A percentile compares a stretch with the other conserved stretches of the same genome.
Evolutionary conservation across 1,139 yeast genomes (phyloP).

Genomic region (Chernovozyma sophiae-reginae): DNA sequence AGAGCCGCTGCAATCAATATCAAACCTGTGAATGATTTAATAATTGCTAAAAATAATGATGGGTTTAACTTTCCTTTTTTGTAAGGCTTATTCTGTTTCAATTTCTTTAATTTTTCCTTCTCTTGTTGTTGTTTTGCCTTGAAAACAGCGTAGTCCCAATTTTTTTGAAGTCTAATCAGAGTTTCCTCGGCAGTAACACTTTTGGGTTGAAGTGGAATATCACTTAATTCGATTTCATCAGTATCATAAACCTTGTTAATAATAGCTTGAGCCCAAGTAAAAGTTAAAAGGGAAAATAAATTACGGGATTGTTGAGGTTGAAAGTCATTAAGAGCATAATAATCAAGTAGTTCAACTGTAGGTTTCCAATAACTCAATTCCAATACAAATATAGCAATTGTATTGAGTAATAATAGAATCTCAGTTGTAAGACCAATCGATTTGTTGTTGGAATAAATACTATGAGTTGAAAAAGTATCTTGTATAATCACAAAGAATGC

Average conservation of each 20-base stretch:
- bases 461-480: slow-evolving; percentile 18
- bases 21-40: slow-evolving; percentile 9
- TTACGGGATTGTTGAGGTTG: slow-evolving; percentile 15
- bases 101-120: slow-evolving; percentile 6
- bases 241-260: slow-evolving; percentile 19
- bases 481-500: slow-evolving; percentile 21
- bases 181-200: slow-evolving; percentile 5
- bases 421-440: slow-evolving; percentile 11
- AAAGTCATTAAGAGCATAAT: slow-evolving; percentile 34
- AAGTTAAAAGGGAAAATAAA: slow-evolving; percentile 20
- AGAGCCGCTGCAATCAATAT: slow-evolving; percentile 9
- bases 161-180: slow-evolving; percentile 1
- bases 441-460: slow-evolving; percentile 13
- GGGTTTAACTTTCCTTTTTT: slow-evolving; percentile 10
- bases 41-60: slow-evolving; percentile 16
- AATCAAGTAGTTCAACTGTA: slow-evolving; percentile 38
- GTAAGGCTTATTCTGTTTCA: not conserved
- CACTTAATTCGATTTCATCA: slow-evolving; percentile 18
- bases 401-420: slow-evolving; percentile 10
- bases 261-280: slow-evolving; percentile 23
- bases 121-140: slow-evolving; percentile 3
- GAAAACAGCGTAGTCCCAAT: slow-evolving; percentile 5
- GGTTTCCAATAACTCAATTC: slow-evolving; percentile 22
- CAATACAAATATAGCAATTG: slow-evolving; percentile 11
- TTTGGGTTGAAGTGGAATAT: slow-evolving; percentile 15